Evolutionary conservation across 768 basidiomycete species (phyloP).

Genomic region (Phanerodontia chrysosporium): DNA sequence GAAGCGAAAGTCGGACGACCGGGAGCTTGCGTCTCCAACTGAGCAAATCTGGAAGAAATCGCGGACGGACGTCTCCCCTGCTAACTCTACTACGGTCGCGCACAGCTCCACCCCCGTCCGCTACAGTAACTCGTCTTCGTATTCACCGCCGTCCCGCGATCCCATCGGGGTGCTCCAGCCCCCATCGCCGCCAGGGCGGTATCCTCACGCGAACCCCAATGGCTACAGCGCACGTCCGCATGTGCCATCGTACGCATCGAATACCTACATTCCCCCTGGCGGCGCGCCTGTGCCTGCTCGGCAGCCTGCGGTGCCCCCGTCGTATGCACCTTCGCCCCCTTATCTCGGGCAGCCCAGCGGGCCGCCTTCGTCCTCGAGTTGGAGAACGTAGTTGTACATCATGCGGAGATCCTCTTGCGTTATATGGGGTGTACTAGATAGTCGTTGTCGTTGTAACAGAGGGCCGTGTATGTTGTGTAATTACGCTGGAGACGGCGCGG

Average conservation of each 20-base stretch:
- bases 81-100: constrained; percentile 6
- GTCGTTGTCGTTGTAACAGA: background rate
- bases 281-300: constrained; percentile 7
- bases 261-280: constrained; percentile 8
- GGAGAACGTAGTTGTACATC: background rate
- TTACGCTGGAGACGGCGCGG: background rate
- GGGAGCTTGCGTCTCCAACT: constrained; percentile 48
- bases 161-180: constrained; percentile 8
- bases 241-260: background rate
- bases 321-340: background rate
- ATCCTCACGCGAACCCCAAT: constrained; percentile 1
- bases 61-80: constrained; percentile 28
- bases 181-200: constrained; percentile 4
- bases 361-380: background rate
- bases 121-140: background rate
- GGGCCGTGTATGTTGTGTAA: background rate
- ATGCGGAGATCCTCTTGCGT: background rate
- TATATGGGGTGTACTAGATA: background rate
- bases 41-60: constrained; percentile 77
- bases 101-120: background rate
- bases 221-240: background rate
- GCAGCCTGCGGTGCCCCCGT: background rate
- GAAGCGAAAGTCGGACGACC: constrained; percentile 59
- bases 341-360: background rate
- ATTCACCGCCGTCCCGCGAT: constrained; percentile 3